Conservation (phyloP, 768 basidiomycete species). For the Termitomyces sp. region DNA sequence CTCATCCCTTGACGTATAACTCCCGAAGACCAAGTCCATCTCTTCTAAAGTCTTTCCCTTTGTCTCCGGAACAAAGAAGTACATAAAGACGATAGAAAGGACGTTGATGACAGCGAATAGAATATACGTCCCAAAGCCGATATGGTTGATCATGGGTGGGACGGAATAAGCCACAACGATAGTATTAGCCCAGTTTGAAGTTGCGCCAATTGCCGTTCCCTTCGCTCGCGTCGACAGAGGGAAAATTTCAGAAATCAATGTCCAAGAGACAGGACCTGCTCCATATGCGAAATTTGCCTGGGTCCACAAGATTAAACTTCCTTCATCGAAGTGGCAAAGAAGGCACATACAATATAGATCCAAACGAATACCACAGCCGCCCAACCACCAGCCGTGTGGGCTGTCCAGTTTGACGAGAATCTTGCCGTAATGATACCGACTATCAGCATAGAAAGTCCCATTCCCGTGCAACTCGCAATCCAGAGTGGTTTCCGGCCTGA, state of each 20-base stretch:
- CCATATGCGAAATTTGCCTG: slow-evolving; percentile 5
- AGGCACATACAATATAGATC: slow-evolving; percentile 35
- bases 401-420: slow-evolving; percentile 20
- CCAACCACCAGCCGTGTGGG: slow-evolving; percentile 22
- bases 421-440: slow-evolving; percentile 11
- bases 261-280: slow-evolving; percentile 18
- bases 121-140: slow-evolving; percentile 32
- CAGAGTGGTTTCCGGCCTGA: slow-evolving; percentile 36
- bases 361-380: slow-evolving; percentile 32
- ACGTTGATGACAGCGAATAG: slow-evolving; percentile 24
- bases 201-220: slow-evolving; percentile 38
- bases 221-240: slow-evolving; percentile 38
- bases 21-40: slow-evolving; percentile 21
- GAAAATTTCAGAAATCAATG: slow-evolving; percentile 38
- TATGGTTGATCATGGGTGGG: slow-evolving; percentile 31
- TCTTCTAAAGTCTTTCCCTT: slow-evolving; percentile 26
- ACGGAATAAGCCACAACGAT: slow-evolving; percentile 22
- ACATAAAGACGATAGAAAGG: slow-evolving; percentile 22
- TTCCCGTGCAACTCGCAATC: slow-evolving; percentile 35
- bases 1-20: slow-evolving; percentile 13
- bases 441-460: slow-evolving; percentile 19
- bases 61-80: slow-evolving; percentile 26
- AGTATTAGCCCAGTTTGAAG: slow-evolving; percentile 38
- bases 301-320: neutral
- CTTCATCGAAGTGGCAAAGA: slow-evolving; percentile 20